A percentile compares a stretch with the other conserved stretches of the same genome.
phyloP scores from a whole-genome alignment of 2,329 filamentous ascomycete species.

The Pseudopyrenochaeta lycopersici region DNA sequence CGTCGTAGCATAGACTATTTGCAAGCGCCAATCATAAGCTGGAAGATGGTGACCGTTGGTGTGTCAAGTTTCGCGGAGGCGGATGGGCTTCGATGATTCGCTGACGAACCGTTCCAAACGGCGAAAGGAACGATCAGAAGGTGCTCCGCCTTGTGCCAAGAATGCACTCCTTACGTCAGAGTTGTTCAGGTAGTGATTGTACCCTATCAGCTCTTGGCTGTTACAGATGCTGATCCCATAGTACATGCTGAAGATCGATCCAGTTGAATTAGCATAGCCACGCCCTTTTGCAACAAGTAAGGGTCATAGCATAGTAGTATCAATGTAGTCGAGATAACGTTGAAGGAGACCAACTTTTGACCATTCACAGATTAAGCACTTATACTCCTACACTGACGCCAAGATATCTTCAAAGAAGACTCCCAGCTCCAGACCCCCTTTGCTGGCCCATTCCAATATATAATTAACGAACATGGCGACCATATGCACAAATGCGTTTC shows the following conservation, averaged over 20 bases:
- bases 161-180: background rate
- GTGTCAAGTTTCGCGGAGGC: background rate
- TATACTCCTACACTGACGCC: slow-evolving; percentile 6
- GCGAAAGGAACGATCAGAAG: background rate
- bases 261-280: too few species aligned
- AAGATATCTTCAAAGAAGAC: slow-evolving; percentile 8
- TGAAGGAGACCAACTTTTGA: slow-evolving; percentile 17
- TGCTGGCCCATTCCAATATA: slow-evolving; percentile 9
- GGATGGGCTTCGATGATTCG: background rate
- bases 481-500: slow-evolving; percentile 22
- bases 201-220: background rate
- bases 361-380: slow-evolving; percentile 14
- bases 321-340: background rate
- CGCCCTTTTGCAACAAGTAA: too few species aligned
- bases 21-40: background rate
- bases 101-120: background rate
- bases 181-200: background rate
- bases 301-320: background rate
- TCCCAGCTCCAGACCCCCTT: slow-evolving; percentile 5
- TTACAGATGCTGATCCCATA: background rate
- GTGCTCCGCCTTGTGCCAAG: background rate
- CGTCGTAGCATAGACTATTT: too few species aligned
- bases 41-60: background rate
- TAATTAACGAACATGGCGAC: slow-evolving; percentile 23
- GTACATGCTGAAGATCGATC: background rate